phyloP scores from a whole-genome alignment of 176 grass and related monocot species.

The Otatea glauca region DNA sequence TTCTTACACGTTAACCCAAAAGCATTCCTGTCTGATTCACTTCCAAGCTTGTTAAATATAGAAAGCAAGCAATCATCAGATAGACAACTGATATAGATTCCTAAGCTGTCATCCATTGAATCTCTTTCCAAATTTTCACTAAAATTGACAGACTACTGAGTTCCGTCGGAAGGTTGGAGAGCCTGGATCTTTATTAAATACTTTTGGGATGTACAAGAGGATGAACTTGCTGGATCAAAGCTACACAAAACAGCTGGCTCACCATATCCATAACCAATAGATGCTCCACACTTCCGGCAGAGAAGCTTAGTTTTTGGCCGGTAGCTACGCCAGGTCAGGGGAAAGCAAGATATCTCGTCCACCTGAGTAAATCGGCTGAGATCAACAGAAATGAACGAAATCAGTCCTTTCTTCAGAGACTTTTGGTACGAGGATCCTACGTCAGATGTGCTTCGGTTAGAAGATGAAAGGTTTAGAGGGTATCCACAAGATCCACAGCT shows the following conservation, averaged over 20 bases:
- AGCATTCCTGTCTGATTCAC: conserved; percentile 58
- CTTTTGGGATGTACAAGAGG: conserved; percentile 53
- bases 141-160: conserved; percentile 39
- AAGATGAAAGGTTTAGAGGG: conserved; percentile 66
- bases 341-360: conserved; percentile 61
- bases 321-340: conserved; percentile 53
- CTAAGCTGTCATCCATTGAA: conserved; percentile 46
- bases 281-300: conserved; percentile 62
- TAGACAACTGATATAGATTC: conserved; percentile 43
- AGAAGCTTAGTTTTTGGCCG: conserved; percentile 73
- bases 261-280: conserved; percentile 62
- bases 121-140: conserved; percentile 37
- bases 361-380: conserved; percentile 72
- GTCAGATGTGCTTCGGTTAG: conserved; percentile 62
- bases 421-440: conserved; percentile 56
- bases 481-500: conserved; percentile 70
- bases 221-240: conserved; percentile 58
- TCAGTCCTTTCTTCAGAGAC: conserved; percentile 65
- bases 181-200: conserved; percentile 72
- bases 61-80: conserved; percentile 79
- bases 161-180: conserved; percentile 52
- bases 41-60: conserved; percentile 71
- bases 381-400: conserved; percentile 63
- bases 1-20: conserved; percentile 88
- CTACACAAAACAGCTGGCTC: conserved; percentile 65